A percentile compares a stretch with the other conserved stretches of the same genome.
These are phyloP conservation scores for Thuidium tamariscinum DNA, from an alignment of 225 moss, liverwort and hornwort species.

Conservation along the genomic window DNA sequence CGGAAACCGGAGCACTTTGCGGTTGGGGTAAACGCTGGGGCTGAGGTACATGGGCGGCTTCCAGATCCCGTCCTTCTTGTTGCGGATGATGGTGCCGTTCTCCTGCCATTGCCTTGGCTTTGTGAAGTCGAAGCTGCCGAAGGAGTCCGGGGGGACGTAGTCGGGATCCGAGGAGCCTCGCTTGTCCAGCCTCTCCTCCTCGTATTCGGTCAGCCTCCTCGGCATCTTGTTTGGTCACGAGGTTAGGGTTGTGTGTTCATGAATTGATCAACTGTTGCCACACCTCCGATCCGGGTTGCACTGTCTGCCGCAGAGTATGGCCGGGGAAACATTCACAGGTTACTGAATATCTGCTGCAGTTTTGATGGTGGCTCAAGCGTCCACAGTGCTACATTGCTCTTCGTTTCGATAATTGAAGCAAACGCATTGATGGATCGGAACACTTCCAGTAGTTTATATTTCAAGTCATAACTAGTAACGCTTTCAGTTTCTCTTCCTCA, in stretches of 20 bases:
- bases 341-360: background rate
- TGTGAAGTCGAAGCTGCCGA: background rate
- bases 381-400: background rate
- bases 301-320: background rate
- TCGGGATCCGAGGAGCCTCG: conserved; percentile 25
- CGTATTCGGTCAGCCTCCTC: background rate
- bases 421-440: background rate
- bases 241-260: background rate
- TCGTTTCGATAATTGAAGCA: background rate
- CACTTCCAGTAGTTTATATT: background rate
- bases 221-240: background rate
- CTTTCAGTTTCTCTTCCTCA: background rate
- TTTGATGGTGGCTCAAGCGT: background rate
- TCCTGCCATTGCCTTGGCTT: conserved; percentile 25
- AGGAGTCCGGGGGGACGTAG: background rate
- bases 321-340: background rate
- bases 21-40: conserved; percentile 13
- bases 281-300: background rate
- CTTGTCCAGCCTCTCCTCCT: conserved; percentile 22
- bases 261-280: background rate
- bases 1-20: conserved; percentile 36
- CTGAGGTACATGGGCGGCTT: conserved; percentile 27
- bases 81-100: conserved; percentile 3
- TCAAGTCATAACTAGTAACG: background rate
- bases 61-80: conserved; percentile 28